Percentiles rank a stretch among this genome's conserved stretches.
phyloP scores from a whole-genome alignment of 805 yeast species.

The Yarrowia bubula region DNA sequence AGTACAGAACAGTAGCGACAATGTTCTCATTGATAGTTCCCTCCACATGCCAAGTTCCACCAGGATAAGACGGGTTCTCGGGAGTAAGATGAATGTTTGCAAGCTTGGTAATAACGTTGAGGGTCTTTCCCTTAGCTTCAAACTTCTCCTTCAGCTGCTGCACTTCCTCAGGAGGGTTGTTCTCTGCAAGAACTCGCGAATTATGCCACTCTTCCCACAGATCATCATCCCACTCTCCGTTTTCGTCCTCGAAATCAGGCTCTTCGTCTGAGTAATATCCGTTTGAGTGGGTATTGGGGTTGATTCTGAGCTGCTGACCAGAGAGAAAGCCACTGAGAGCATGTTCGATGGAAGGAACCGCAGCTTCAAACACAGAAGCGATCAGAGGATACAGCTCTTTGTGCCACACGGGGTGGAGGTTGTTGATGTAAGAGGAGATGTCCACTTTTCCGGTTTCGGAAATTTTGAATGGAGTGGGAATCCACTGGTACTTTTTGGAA shows the following conservation, averaged over 20 bases:
- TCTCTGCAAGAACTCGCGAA: neutral
- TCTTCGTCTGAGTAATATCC: slow-evolving; percentile 18
- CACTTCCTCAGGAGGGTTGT: neutral
- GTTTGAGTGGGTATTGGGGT: neutral
- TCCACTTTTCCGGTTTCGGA: slow-evolving; percentile 30
- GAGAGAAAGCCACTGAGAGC: slow-evolving; percentile 32
- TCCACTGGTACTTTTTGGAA: slow-evolving; percentile 43
- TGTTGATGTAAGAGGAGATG: slow-evolving; percentile 45
- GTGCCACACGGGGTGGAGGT: slow-evolving; percentile 41
- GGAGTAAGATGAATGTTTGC: slow-evolving; percentile 47
- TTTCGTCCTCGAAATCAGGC: slow-evolving; percentile 2
- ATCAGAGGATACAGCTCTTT: slow-evolving; percentile 39
- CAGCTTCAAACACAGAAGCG: slow-evolving; percentile 38
- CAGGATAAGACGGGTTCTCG: slow-evolving; percentile 42
- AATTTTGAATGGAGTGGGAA: slow-evolving; percentile 38
- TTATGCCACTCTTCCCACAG: slow-evolving; percentile 12
- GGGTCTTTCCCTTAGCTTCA: slow-evolving; percentile 29
- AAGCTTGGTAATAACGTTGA: slow-evolving; percentile 44
- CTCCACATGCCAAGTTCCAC: slow-evolving; percentile 48
- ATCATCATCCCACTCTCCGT: neutral
- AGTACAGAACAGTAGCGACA: slow-evolving; percentile 45
- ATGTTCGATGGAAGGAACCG: slow-evolving; percentile 41
- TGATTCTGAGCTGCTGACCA: neutral
- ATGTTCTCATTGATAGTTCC: slow-evolving; percentile 46
- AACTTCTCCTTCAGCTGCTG: neutral